Percentiles rank a stretch among this genome's conserved stretches.
phyloP scores from a whole-genome alignment of 768 basidiomycete genomes.

The Suillus luteus region DNA sequence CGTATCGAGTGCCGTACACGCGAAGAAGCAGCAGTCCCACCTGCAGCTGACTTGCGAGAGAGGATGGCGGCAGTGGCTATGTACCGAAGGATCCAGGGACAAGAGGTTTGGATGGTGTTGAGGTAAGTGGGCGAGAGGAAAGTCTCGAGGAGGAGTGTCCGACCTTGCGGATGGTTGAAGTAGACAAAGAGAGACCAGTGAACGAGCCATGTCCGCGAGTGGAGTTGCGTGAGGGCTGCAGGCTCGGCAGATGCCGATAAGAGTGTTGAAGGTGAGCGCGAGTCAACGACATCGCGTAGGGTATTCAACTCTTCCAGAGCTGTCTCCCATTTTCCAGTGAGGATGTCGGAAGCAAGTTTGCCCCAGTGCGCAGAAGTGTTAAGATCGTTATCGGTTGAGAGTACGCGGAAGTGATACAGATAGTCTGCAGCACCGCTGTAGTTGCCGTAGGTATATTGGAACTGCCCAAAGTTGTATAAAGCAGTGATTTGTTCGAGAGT shows the following conservation, averaged over 20 bases:
- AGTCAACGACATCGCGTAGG: constrained; percentile 90
- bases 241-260: constrained; percentile 51
- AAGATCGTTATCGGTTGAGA: constrained; percentile 91
- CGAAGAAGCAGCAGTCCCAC: constrained; percentile 52
- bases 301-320: constrained; percentile 94
- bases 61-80: constrained; percentile 92
- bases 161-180: constrained; percentile 93
- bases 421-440: constrained; percentile 97
- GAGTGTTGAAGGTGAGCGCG: constrained; percentile 58
- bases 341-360: constrained; percentile 94
- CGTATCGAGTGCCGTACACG: constrained; percentile 86
- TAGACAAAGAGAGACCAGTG: constrained; percentile 99
- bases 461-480: constrained; percentile 97
- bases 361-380: constrained; percentile 99
- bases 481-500: constrained; percentile 94
- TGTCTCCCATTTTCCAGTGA: constrained; percentile 93
- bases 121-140: constrained; percentile 97
- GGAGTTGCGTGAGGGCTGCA: constrained; percentile 83
- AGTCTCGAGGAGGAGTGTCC: constrained; percentile 90
- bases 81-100: constrained; percentile 94
- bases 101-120: constrained; percentile 96
- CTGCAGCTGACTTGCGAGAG: constrained; percentile 72
- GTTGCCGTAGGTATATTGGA: constrained; percentile 98
- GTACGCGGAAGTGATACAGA: constrained; percentile 97
- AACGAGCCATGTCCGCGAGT: constrained; percentile 93